Evolutionary conservation across 345 rosid species (phyloP), one percentile per base, ranked within the genome.

Genomic region (Cardamine occulta): DNA sequence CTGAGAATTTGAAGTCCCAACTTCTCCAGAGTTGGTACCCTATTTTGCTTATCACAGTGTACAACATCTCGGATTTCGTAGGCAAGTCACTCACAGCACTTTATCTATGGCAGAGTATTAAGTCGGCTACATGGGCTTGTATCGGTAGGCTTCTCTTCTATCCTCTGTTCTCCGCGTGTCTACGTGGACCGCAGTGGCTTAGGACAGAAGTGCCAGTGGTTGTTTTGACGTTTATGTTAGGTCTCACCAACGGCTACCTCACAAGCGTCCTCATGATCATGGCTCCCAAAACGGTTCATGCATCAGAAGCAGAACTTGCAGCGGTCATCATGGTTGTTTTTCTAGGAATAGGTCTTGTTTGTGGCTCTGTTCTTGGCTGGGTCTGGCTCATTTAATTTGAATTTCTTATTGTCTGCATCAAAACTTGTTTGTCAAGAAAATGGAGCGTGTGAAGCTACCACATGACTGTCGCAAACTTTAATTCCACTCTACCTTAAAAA

Each of bases 221-320:
- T 24, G 75, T 77, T 28, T 66, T 91, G 69, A 93, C 98, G 8
- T 88, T 86, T 66, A 59, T 86, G 87, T 90, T 93, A 6, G 98
- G 97, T 12, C 74, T 86, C 34, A 88, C 88, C 12, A 93, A 93
- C 31, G 98, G 98, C 8, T 91, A 93, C 74, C 83, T 93, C 47
- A 91, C 97, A 60, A 91, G 98, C 34, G 88, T 88, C 44, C 78
- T 93, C 21, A 93, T 93, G 98, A 93, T 93, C 70, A 84, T 89
- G 29, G 62, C 86, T 37, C 98, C 96, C 0, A 91, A 89, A 81
- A 74, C 85, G 8, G 97, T 91, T 34, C 86, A 84, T 0, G 84
- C 77, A 32, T 72, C 88, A 2, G 98, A 93, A 63, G 88, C 96
- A 40, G 97, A 94, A 75, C 74, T 90, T 32, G 85, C 96, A 19